Evolutionary conservation across 768 basidiomycete species (phyloP), one percentile per base, ranked within the genome.

Genomic region (Mycena venus): DNA sequence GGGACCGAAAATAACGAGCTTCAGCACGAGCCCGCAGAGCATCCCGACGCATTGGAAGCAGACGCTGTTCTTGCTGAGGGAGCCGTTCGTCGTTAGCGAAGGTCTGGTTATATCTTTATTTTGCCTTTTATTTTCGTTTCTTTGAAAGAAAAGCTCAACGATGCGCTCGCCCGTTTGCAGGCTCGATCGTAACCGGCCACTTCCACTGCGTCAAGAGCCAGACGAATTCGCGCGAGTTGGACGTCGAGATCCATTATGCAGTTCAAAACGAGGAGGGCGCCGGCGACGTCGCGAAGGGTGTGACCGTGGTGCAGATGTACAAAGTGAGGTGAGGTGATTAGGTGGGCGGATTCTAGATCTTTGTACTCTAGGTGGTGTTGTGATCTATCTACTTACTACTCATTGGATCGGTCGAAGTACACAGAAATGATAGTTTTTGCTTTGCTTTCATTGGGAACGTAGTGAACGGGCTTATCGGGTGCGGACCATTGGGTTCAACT

Each of bases 21-120:
- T 99, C 83, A 97, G 95, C 78, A 99, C 98, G 0, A 96, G 98
- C 0, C 97, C 98, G 12, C 85, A 85, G 78, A 97, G 95, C 70
- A 90, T 91, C 27, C 91, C 95, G 12, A 99, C 97, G 31, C 98
- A 99, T 82, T 99, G 98, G 98, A 97, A 96, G 81, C 98, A 99
- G 80, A 96, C 98, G 0, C 78, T 96, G 3, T 98, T 99, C 83
- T 83, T 99, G 77, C 87, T 99, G 70, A 86, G 90, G 56, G 91
- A 96, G 68, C 94, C 96, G 0, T 90, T 99, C 64, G 79, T 82
- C n/a, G 91, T 95, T 2, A 88, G 90, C 4, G 92, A 95, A 86
- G 95, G 95, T 94, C 47, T 19, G 90, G n/a, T n/a, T n/a, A n/a
- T n/a, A n/a, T n/a, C n/a, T 83, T 3, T 2, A 19, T 27, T n/a